These are phyloP conservation scores for Pestalotiopsis sp. DNA, from an alignment of 2,329 filamentous ascomycete species.

Conservation along the genomic window DNA sequence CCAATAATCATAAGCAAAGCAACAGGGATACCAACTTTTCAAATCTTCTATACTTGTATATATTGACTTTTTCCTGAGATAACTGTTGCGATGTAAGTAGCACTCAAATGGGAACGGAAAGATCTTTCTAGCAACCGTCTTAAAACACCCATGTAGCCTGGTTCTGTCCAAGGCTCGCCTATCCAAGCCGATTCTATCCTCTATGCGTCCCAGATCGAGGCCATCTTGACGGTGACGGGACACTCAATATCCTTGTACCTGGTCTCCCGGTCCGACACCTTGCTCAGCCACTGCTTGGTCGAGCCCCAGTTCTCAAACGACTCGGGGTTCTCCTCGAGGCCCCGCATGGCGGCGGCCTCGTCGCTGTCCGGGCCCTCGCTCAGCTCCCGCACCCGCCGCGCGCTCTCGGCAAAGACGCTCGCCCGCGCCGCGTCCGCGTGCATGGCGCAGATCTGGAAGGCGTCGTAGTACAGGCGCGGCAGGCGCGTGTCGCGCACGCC, in stretches of 20 bases:
- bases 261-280: constrained; percentile 1
- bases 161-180: background rate
- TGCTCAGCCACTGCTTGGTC: constrained; percentile 1
- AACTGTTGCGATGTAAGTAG: no score
- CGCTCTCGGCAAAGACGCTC: constrained; percentile 42
- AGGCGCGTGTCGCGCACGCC: background rate
- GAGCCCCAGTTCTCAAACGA: constrained; percentile 12
- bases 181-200: background rate
- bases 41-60: no score
- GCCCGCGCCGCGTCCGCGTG: constrained; percentile 47
- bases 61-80: no score
- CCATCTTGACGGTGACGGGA: background rate
- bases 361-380: constrained; percentile 42
- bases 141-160: background rate
- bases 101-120: background rate
- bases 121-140: background rate
- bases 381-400: constrained; percentile 35
- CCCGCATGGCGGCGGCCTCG: constrained; percentile 2
- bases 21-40: no score
- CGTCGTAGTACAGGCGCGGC: constrained; percentile 42
- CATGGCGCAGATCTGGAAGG: constrained; percentile 42
- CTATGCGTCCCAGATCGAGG: constrained; percentile 1
- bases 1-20: no score
- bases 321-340: background rate
- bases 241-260: constrained; percentile 8